These are phyloP conservation scores for Berberis vulgaris DNA, from an alignment of 164 flowering plant species.

Conservation along the genomic window DNA sequence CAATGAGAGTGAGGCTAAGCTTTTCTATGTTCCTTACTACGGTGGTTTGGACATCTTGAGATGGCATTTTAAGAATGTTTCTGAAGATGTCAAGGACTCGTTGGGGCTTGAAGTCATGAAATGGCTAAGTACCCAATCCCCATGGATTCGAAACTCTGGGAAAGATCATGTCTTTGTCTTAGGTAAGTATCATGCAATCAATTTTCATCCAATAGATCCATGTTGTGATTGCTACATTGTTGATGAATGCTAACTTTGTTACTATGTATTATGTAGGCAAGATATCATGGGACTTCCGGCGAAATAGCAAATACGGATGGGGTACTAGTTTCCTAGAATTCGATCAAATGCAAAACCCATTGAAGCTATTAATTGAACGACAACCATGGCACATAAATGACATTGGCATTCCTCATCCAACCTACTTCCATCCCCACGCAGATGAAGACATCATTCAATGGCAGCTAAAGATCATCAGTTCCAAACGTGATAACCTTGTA, in stretches of 20 bases:
- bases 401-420: slow-evolving; percentile 73
- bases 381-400: slow-evolving; percentile 74
- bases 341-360: slow-evolving; percentile 51
- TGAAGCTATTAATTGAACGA: slow-evolving; percentile 64
- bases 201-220: too few relatives aligned
- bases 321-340: slow-evolving; percentile 52
- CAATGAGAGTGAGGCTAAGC: slow-evolving; percentile 41
- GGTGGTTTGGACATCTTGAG: slow-evolving; percentile 61
- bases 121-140: slow-evolving; percentile 40
- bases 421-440: slow-evolving; percentile 64
- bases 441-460: slow-evolving; percentile 49
- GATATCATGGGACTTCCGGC: slow-evolving; percentile 77
- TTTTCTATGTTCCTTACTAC: slow-evolving; percentile 80
- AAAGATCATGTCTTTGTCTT: slow-evolving; percentile 69
- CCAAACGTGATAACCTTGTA: slow-evolving; percentile 31
- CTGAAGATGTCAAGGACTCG: slow-evolving; percentile 41
- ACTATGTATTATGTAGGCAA: neutral
- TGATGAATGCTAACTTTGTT: too few relatives aligned
- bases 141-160: slow-evolving; percentile 47
- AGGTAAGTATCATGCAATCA: slow-evolving; percentile 23
- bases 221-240: too few relatives aligned
- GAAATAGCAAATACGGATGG: slow-evolving; percentile 27
- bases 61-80: slow-evolving; percentile 65
- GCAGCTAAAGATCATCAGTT: slow-evolving; percentile 36
- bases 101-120: slow-evolving; percentile 43